A percentile compares a stretch with the other conserved stretches of the same genome.
Evolutionary conservation across 78 protist genomes (phyloP).

Genomic region (Acrasis kona): DNA sequence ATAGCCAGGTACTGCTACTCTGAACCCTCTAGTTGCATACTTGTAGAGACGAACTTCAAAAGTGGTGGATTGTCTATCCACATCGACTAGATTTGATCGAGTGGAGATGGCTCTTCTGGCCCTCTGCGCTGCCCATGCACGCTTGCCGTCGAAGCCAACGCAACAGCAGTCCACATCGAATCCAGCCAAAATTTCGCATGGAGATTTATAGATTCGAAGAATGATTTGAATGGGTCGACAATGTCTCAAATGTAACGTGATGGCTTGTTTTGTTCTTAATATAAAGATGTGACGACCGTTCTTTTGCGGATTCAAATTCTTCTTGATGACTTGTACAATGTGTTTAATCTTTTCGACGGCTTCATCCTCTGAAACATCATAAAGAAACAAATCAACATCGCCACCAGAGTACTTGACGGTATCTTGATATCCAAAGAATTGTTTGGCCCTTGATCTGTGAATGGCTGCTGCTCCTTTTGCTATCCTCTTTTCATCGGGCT

Average conservation of each 20-base stretch:
- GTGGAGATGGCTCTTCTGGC: not conserved
- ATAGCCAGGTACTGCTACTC: slow-evolving; percentile 13
- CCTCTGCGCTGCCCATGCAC: slow-evolving; percentile 7
- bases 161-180: slow-evolving; percentile 20
- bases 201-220: not conserved
- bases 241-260: no score
- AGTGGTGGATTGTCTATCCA: not conserved
- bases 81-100: not conserved
- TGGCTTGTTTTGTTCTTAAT: no score
- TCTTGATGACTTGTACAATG: not conserved
- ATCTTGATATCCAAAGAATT: no score
- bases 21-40: slow-evolving; percentile 31
- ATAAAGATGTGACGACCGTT: not conserved
- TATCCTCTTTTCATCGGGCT: no score
- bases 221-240: slow-evolving; percentile 8
- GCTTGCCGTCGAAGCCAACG: slow-evolving; percentile 14
- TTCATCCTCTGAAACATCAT: not conserved
- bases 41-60: slow-evolving; percentile 15
- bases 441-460: no score
- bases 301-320: not conserved
- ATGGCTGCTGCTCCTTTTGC: no score
- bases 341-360: not conserved
- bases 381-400: not conserved
- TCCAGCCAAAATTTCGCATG: slow-evolving; percentile 3
- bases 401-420: no score